Evolutionary conservation across 2,329 filamentous ascomycete species (phyloP).

Genomic region (Nannizzia gypsea): DNA sequence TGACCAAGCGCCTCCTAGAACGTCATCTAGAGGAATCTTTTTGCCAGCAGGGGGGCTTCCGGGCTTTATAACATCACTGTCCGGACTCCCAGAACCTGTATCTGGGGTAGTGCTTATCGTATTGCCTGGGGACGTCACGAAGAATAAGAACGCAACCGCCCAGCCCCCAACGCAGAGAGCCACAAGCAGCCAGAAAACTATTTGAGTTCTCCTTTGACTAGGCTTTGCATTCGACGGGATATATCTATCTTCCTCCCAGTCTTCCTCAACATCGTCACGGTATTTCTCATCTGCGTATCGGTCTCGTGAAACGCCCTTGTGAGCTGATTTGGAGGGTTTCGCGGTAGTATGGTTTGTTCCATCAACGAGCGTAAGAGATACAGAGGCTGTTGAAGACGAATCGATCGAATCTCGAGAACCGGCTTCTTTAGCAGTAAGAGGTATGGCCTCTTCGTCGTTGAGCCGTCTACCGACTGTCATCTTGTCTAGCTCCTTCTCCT

Average conservation of each 20-base stretch:
- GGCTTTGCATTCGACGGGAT: conserved; percentile 5
- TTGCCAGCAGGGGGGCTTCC: conserved; percentile 4
- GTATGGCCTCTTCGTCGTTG: conserved; percentile 14
- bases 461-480: conserved; percentile 11
- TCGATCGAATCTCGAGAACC: conserved; percentile 12
- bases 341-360: background rate
- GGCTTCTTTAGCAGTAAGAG: conserved; percentile 10
- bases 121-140: conserved; percentile 25
- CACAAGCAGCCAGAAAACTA: conserved; percentile 30
- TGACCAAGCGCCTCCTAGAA: conserved; percentile 21
- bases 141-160: conserved; percentile 35
- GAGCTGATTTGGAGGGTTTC: background rate
- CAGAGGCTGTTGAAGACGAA: conserved; percentile 16
- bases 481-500: background rate
- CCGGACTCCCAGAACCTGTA: background rate
- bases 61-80: background rate
- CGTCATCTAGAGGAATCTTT: conserved; percentile 24
- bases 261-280: conserved; percentile 16
- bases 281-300: conserved; percentile 19
- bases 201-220: conserved; percentile 18
- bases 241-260: conserved; percentile 23
- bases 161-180: conserved; percentile 35
- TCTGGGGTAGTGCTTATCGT: background rate
- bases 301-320: background rate
- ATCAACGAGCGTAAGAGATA: conserved; percentile 13